Evolutionary conservation across 2,329 filamentous ascomycete species (phyloP), one percentile per base, ranked within the genome.

Genomic region (Colletotrichum sp.): DNA sequence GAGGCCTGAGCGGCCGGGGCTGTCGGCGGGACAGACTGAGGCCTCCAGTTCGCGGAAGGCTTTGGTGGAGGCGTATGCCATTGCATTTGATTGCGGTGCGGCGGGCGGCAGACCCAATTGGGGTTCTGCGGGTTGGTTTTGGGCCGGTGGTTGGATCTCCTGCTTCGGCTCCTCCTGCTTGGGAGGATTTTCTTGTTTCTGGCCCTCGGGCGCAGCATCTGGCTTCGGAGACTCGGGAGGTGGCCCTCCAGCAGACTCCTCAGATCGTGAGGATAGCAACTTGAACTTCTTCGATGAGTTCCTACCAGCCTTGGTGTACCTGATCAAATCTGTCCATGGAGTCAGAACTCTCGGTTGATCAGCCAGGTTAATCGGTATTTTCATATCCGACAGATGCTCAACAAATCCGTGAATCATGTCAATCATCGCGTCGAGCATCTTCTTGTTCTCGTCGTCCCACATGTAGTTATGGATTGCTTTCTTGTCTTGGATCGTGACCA

Each of bases 291-390:
- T 77, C 18, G 79, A 80, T 1, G 61, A 64, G 32, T 43, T 64
- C 21, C 74, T 82, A 8, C 81, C 85, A 24, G 80, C 77, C 34
- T 80, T 77, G 18, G 77, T 80, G 7, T 82, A 78, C 52, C 81
- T 72, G 75, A 24, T 82, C 78, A 18, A 87, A 73, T 94, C 91
- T 72, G 94, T 92, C 85, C 93, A 92, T 0, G 94, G 92, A 2
- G 94, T 88, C 5, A 96, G 88, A 2, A 96, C 91, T 52, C 94
- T 89, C 2, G 94, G 94, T 79, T 95, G 91, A 73, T 95, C 93
- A 79, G 94, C 91, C 24, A 94, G 88, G 81, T 98, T 98, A 85
- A 98, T 94, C 0, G 94, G 94, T 24, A 98, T 84, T 77, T 95
- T 92, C 94, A 98, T 96, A 77, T 96, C 91, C 1, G 95, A 95